Base-by-base conservation (phyloP, 768 basidiomycete species). In the Lepiota venenata region DNA sequence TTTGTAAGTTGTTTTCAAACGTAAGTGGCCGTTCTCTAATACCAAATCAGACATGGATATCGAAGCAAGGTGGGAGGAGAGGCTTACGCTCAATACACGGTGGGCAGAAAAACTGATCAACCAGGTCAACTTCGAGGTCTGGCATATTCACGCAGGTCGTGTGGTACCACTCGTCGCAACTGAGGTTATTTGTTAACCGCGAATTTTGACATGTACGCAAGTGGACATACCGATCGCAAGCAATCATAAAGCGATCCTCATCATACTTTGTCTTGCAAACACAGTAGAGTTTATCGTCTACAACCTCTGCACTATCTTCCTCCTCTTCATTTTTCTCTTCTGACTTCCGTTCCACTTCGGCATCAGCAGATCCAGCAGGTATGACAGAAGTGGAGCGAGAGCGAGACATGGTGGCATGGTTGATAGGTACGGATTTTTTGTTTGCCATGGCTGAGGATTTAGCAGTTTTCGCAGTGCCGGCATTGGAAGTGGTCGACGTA, bases 141-240 rank as follows among this genome's bases (percentile, higher is more conserved):
- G 83, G 81, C 79, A 95, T 88, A 39, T 81, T 73, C 22, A 95
- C 85, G 61, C 93, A 97, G 45, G 83, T 78, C 0, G 89, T 88
- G 65, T 97, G 93, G 66, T 92, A 96, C 93, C 93, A 97, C 57
- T 94, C 90, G 63, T 95, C 93, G 68, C 93, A 96, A 25, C 93
- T 93, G 18, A 48, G 21, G 22, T 39, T 14, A 55, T 20, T 35
- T 39, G 39, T 51, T 22, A 36, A 15, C 40, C 25, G 25, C 36
- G 22, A 47, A 9, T 8, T 36, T 37, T 43, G 37, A 50, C 46
- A 37, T 29, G 44, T 27, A 35, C 42, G 37, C 29, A 46, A 22
- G 58, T 52, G 22, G 39, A 68, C 88, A 50, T 60, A 92, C 91
- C 84, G 80, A 73, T 96, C 93, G 64, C 93, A 96, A 22, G 91